Base-by-base conservation (phyloP, 73 alveolate genomes). In the Paramecium octaurelia region DNA sequence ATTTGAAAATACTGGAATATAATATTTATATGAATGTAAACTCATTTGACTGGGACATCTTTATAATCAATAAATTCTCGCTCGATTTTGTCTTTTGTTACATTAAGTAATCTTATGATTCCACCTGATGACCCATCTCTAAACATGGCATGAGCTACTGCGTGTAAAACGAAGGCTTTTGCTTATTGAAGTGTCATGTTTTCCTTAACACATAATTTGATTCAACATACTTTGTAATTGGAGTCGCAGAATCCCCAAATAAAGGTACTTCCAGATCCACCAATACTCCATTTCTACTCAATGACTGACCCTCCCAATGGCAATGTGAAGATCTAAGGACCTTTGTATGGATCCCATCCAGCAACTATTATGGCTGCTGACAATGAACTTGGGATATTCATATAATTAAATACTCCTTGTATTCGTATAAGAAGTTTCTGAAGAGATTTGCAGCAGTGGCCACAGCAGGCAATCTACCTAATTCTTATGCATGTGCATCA, bases 101-200 rank as follows among this genome's bases (percentile, higher is more conserved):
- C 96, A 94, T 97, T 98, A 9, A 97, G 86, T 69, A 96, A 60
- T 95, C 99, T 96, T 50, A 97, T 94, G 44, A 93, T 87, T 21
- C 99, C 99, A 36, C 99, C 99, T 43, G 98, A 95, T 54, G 95
- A 64, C 31, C 96, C 95, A 96, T 97, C 99, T 95, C 99, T 97
- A 90, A 91, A 96, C 94, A 95, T 92, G 48, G 99, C 99, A 14
- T 95, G 95, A 31, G 98, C 96, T 77, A 97, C 96, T 38, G 98
- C 96, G 44, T 86, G 95, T 89, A 93, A 95, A 40, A 96, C 93
- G 80, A 97, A 96, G 58, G 97, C 97, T 77, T 92, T 95, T 9
- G 98, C 99, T 71, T 96, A 98, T 86, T 95, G 95, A 76, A 94
- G 91, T 34, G 98, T 85, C 99, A 97, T 96, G 85, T 95, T 95